Base-by-base conservation (phyloP, 306 rosid species). In the Cucumis melo region DNA sequence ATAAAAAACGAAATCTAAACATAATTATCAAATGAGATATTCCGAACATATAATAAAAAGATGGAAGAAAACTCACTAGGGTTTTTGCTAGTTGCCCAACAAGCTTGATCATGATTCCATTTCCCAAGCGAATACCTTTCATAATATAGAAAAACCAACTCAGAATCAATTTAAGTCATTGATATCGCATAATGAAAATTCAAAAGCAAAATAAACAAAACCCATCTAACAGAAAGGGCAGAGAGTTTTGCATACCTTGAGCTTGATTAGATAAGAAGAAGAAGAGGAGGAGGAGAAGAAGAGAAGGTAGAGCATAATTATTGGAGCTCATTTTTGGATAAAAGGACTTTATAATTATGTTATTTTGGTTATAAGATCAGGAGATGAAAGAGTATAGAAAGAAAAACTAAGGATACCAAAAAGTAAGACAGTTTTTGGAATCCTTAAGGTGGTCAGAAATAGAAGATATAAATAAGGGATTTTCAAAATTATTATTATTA, bases 71-170 rank as follows among this genome's bases (percentile, higher is more conserved):
- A 83, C 90, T 51, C 77, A 87, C 93, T 5, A 79, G 83, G 44
- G 80, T 82, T 82, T 83, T 83, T 38, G 63, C 36, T 12, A 78
- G 84, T 50, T 79, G 86, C 73, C 44, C 77, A 60, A 76, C 66
- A 67, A 78, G 70, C 59, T 66, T 77, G 59, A 85, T 76, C 39
- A 85, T 76, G 39, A 85, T 76, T 55, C 73, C 86, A 79, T 86
- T 88, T 34, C 78, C 88, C 86, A 85, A 75, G 58, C 97, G 92
- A 73, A 91, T 87, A 65, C 97, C 98, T 91, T 77, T 77, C 72
- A 83, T 23, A 81, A 82, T 58, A 19, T 8, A 73, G 21, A 11
- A 75, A 51, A 73, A 56, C 38, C 53, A 10, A 24, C 74, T 29
- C 58, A 72, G 6, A 61, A 34, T 32, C 12, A 56, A 24, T 44